A percentile compares a stretch with the other conserved stretches of the same genome.
Evolutionary conservation across 176 grass and related monocot species (phyloP).

Genomic region (Eremochloa ophiuroides): DNA sequence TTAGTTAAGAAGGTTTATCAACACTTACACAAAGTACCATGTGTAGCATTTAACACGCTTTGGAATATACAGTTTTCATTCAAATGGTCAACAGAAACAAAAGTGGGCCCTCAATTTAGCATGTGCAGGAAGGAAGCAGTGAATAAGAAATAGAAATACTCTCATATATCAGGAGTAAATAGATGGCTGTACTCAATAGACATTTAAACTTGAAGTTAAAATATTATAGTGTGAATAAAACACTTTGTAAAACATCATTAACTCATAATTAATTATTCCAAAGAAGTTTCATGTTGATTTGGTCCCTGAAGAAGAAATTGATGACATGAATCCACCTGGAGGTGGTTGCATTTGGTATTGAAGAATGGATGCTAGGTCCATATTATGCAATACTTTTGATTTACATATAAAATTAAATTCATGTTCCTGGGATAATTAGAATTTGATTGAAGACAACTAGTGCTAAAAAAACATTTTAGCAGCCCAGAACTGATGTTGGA

Average conservation of each 20-base stretch:
- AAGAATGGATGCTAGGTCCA: neutral
- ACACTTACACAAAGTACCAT: neutral
- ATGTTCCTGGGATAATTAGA: neutral
- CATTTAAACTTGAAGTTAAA: neutral
- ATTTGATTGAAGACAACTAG: neutral
- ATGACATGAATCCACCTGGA: neutral
- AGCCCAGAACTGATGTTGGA: neutral
- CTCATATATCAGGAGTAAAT: neutral
- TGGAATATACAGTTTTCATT: neutral
- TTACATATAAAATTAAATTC: neutral
- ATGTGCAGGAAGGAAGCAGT: neutral
- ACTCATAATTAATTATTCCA: neutral
- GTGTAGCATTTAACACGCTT: neutral
- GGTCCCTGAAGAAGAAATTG: neutral
- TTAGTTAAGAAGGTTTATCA: slow-evolving; percentile 28
- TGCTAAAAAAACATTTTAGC: slow-evolving; percentile 4
- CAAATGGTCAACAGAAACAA: neutral
- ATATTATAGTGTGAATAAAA: neutral
- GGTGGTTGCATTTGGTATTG: neutral
- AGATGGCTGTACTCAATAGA: neutral
- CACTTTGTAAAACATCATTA: neutral
- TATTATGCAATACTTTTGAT: slow-evolving; percentile 1
- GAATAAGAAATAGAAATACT: neutral
- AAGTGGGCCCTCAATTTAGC: slow-evolving; percentile 1
- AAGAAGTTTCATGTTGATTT: neutral